Base-by-base conservation (phyloP, 1,284 basidiomycete species). In the Leccinum subspadiceum region DNA sequence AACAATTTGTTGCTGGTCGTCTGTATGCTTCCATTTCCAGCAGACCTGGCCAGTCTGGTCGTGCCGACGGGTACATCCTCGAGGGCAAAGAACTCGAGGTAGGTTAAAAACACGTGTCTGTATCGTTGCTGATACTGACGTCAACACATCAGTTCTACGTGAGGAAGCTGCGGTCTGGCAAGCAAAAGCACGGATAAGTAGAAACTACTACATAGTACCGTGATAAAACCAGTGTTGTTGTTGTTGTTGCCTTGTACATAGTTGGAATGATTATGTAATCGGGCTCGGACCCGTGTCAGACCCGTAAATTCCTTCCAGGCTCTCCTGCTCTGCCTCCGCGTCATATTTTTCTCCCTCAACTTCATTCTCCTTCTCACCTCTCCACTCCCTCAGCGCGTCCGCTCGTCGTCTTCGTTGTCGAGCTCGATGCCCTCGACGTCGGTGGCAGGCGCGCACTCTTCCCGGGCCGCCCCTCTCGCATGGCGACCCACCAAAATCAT, bases 51-150 rank as follows among this genome's bases (percentile, higher is more conserved):
- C 95, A 98, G 78, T 92, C 88, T 59, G 95, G 95, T 53, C 93
- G 95, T 66, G 88, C 90, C 63, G 96, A 98, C 77, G 95, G 95
- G 59, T 96, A 97, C 81, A 83, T 98, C 66, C 87, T 98, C 59
- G 95, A 98, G 83, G 95, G 95, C 74, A 94, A 94, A 80, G 95
- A 98, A 78, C 87, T 97, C 62, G 94, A 97, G 84, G 93, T 94
- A 70, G 57, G 81, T 60, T 17, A 57, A 55, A 33, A 37, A 56
- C 56, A 51, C 62, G 55, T 49, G 24, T 53, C 58, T 39, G 55
- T 5, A 13, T n/a, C 20, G 50, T 48, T 61, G 50, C 60, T 50
- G 60, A 57, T 29, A 2, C 57, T 64, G 59, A 66, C 49, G 54
- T 60, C 56, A 59, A 61, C 44, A 57, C 56, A 62, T 35, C 68